Percentiles rank a stretch among this genome's conserved stretches.
Evolutionary conservation across 768 basidiomycete species (phyloP).

Genomic region (Boletus barrowsii): DNA sequence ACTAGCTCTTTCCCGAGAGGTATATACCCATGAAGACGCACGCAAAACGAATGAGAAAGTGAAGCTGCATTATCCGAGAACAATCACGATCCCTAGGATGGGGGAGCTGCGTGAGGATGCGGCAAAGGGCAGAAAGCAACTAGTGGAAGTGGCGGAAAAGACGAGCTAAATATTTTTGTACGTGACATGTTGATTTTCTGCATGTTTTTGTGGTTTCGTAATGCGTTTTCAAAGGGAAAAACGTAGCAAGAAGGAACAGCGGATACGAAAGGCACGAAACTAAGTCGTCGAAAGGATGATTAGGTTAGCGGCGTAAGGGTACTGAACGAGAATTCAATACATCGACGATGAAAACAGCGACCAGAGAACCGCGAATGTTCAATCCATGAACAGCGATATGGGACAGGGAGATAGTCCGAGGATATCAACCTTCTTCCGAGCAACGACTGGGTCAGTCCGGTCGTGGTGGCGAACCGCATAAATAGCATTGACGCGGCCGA

Average conservation of each 20-base stretch:
- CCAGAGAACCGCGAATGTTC: slow-evolving; percentile 29
- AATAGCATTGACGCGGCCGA: slow-evolving; percentile 31
- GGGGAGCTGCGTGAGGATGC: slow-evolving; percentile 1
- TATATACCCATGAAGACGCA: slow-evolving; percentile 37
- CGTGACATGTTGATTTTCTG: slow-evolving; percentile 33
- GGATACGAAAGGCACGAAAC: slow-evolving; percentile 32
- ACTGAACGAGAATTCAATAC: slow-evolving; percentile 32
- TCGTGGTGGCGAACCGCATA: slow-evolving; percentile 24
- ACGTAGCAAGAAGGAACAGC: slow-evolving; percentile 38
- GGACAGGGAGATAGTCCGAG: slow-evolving; percentile 29
- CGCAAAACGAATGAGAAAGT: slow-evolving; percentile 23
- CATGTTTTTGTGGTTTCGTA: slow-evolving; percentile 38
- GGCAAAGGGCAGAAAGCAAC: slow-evolving; percentile 15
- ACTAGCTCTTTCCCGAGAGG: slow-evolving; percentile 9
- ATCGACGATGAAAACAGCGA: slow-evolving; percentile 28
- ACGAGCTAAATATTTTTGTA: slow-evolving; percentile 48
- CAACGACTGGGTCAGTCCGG: slow-evolving; percentile 23
- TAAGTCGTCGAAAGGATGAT: slow-evolving; percentile 37
- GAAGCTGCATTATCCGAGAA: slow-evolving; percentile 21
- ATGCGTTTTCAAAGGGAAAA: slow-evolving; percentile 30
- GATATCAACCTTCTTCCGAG: slow-evolving; percentile 29
- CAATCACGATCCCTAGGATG: slow-evolving; percentile 17
- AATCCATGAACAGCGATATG: slow-evolving; percentile 37
- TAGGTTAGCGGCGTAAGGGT: slow-evolving; percentile 35
- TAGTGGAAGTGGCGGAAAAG: slow-evolving; percentile 36